Conservation (phyloP, 1,284 basidiomycete species). For the Heliocybe sulcata region DNA sequence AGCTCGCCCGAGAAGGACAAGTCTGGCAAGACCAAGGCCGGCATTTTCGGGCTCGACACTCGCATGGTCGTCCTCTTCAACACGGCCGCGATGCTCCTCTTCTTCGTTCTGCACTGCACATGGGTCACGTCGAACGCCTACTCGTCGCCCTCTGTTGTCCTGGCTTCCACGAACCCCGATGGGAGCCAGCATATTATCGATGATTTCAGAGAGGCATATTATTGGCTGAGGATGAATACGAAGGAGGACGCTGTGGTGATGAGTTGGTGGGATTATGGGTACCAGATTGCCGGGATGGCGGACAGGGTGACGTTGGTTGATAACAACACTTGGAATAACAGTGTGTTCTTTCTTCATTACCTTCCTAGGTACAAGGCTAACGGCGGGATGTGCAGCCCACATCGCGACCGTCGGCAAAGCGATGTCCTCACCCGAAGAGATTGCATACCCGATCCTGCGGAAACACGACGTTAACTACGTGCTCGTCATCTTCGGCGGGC, state of each 20-base stretch:
- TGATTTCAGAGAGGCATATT: constrained; percentile 99
- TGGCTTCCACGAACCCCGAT: constrained; percentile 77
- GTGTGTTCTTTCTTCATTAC: constrained; percentile 36
- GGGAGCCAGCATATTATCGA: constrained; percentile 95
- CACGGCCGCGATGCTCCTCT: constrained; percentile 73
- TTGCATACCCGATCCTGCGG: constrained; percentile 93
- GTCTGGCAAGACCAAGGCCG: constrained; percentile 28
- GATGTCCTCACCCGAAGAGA: constrained; percentile 92
- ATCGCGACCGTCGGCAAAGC: constrained; percentile 97
- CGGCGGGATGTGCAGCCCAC: constrained; percentile 47
- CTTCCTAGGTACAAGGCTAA: background rate
- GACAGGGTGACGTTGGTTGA: constrained; percentile 96
- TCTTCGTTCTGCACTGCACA: constrained; percentile 96
- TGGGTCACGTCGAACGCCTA: constrained; percentile 95
- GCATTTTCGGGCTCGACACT: constrained; percentile 83
- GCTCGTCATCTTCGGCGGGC: constrained; percentile 94
- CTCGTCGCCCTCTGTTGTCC: constrained; percentile 96
- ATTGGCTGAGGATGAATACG: constrained; percentile 98
- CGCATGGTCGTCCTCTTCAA: constrained; percentile 75
- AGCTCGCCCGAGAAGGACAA: constrained; percentile 18
- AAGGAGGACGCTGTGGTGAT: constrained; percentile 88
- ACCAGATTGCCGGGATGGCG: constrained; percentile 99
- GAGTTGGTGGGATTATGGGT: constrained; percentile 99
- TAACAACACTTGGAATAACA: constrained; percentile 99
- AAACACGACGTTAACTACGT: constrained; percentile 99